Conservation (phyloP, 768 basidiomycete species). For the Boletus vinaceobasis region DNA sequence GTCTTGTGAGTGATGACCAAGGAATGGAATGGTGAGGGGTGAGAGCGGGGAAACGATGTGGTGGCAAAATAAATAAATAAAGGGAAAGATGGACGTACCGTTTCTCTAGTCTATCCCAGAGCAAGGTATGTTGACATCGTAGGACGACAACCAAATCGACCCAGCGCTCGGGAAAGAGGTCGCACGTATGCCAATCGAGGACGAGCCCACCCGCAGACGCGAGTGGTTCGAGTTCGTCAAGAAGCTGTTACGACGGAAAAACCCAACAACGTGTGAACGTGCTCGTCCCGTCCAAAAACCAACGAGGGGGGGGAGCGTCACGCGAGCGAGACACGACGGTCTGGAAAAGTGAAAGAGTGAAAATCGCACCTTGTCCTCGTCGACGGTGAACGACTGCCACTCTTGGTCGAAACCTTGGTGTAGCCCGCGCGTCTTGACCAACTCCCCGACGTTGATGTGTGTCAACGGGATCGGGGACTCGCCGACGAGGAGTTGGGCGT, state of each 20-base stretch:
- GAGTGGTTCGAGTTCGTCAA: slow-evolving; percentile 83
- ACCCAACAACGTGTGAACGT: too few species aligned
- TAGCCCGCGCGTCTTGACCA: slow-evolving; percentile 78
- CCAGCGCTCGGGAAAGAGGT: slow-evolving; percentile 95
- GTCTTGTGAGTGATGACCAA: not conserved
- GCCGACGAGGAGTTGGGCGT: slow-evolving; percentile 76
- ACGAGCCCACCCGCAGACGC: slow-evolving; percentile 71
- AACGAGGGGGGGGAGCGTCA: too few species aligned
- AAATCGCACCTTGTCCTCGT: slow-evolving; percentile 85
- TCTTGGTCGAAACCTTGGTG: slow-evolving; percentile 88
- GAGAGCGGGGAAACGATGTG: not conserved
- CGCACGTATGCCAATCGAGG: slow-evolving; percentile 94
- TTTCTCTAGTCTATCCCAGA: slow-evolving; percentile 91
- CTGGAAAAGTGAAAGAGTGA: not conserved
- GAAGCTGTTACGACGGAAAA: slow-evolving; percentile 45
- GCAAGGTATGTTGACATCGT: slow-evolving; percentile 77
- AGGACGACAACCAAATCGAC: slow-evolving; percentile 92
- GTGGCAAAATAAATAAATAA: not conserved
- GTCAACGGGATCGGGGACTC: slow-evolving; percentile 66
- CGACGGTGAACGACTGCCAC: slow-evolving; percentile 92
- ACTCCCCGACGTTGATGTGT: slow-evolving; percentile 89
- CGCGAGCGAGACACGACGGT: too few species aligned
- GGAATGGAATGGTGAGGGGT: not conserved
- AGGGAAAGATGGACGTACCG: slow-evolving; percentile 39
- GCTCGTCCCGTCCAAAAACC: too few species aligned